A percentile compares a stretch with the other conserved stretches of the same genome.
Conservation (phyloP, 2,329 filamentous ascomycete species). For the Diaporthe amygdali region DNA sequence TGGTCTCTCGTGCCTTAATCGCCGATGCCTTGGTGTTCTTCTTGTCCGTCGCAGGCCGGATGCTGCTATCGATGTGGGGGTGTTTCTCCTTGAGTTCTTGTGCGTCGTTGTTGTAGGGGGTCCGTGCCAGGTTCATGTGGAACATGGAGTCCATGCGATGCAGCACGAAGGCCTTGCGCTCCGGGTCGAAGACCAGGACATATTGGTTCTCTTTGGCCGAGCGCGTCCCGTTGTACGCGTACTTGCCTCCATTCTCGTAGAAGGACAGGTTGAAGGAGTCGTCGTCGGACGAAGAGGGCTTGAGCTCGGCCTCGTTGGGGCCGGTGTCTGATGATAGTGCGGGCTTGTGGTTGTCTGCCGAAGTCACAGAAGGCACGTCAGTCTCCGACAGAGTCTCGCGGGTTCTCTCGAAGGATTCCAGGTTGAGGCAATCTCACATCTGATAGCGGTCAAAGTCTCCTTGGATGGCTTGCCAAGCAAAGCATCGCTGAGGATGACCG, state of each 20-base stretch:
- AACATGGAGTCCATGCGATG: slow-evolving; percentile 83
- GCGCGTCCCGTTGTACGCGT: slow-evolving; percentile 65
- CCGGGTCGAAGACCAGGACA: slow-evolving; percentile 77
- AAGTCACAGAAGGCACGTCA: background rate
- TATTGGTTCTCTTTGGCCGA: slow-evolving; percentile 60
- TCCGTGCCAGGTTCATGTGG: slow-evolving; percentile 82
- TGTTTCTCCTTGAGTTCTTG: slow-evolving; percentile 70
- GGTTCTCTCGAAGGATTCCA: background rate
- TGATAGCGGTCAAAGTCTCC: slow-evolving; percentile 64
- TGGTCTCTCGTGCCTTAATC: slow-evolving; percentile 29
- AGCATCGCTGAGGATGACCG: slow-evolving; percentile 67
- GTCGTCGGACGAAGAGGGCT: slow-evolving; percentile 48
- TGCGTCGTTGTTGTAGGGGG: slow-evolving; percentile 68
- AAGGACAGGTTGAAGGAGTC: slow-evolving; percentile 62
- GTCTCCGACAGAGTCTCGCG: background rate
- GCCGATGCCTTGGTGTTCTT: slow-evolving; percentile 30
- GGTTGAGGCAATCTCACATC: slow-evolving; percentile 53
- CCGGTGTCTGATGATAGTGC: slow-evolving; percentile 53
- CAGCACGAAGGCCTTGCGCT: slow-evolving; percentile 77
- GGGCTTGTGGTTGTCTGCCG: slow-evolving; percentile 67
- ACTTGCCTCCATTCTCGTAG: slow-evolving; percentile 59
- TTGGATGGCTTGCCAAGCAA: slow-evolving; percentile 61
- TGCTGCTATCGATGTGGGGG: slow-evolving; percentile 61
- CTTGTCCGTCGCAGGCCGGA: slow-evolving; percentile 33
- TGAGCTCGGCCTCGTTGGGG: slow-evolving; percentile 55